Base-by-base conservation (phyloP, 495 filamentous ascomycete genomes). In the Aeminium ludgeri region DNA sequence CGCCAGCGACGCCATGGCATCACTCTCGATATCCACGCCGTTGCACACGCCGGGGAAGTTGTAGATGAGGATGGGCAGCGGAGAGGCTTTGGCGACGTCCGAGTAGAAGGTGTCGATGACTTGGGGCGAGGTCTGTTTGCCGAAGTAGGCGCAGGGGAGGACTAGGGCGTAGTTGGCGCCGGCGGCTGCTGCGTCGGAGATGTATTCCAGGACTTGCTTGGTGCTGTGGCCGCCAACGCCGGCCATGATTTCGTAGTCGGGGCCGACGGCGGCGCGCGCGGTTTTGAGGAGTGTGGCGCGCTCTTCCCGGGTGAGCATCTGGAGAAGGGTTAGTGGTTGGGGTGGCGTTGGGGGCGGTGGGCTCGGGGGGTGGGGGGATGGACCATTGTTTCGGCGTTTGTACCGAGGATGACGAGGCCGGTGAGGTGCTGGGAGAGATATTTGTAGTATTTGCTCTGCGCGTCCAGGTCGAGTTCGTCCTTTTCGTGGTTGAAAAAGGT, bases 21-120 rank as follows among this genome's bases (percentile, higher is more conserved):
- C 72, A 1, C 71, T 77, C 48, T 78, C 73, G 23, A 82, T 51
- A 44, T 83, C 78, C 0, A 84, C 60, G 10, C 77, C 77, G 44
- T 81, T 82, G 55, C 74, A 78, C 10, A 81, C 76, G 17, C 36
- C 36, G 0, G 77, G 77, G 60, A 81, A 81, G 50, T 82, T 81
- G 52, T 82, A 81, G 5, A 82, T 49, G 5, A 83, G 64, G 30
- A 81, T 64, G 0, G 73, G 75, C 10, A 81, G 52, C 6, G 67
- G 57, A 6, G 53, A 57, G 36, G 62, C 54, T 10, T 43, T 47
- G 3, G 71, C 73, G 0, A 83, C 64, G 18, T 78, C 69, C 16
- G 56, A 60, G 43, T 68, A 83, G 56, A 81, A 83, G 4, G 55
- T 58, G 43, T 66, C 63, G 3, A 83, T 61, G 25, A 80, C 74